Conservation (phyloP, 2,329 filamentous ascomycete genomes). For the Bimuria novae-zelandiae region DNA sequence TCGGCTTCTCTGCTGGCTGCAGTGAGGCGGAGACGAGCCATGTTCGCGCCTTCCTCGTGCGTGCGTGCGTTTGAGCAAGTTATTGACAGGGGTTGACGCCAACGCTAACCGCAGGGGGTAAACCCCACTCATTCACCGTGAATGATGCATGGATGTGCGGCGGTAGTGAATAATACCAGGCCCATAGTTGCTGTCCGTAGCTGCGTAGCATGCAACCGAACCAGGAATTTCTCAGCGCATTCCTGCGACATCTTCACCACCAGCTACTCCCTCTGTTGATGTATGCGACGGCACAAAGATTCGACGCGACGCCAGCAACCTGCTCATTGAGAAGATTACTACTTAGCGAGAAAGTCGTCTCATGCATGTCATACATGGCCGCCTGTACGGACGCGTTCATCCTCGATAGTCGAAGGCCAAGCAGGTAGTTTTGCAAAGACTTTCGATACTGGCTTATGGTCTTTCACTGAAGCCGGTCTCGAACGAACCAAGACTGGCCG, state of each 20-base stretch:
- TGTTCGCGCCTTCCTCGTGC: conserved; percentile 2
- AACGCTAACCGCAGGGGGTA: conserved; percentile 2
- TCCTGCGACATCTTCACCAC: conserved; percentile 10
- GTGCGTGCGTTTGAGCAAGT: conserved; percentile 26
- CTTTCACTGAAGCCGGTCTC: no score
- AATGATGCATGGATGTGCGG: not conserved
- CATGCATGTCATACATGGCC: conserved; percentile 2
- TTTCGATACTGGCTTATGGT: not conserved
- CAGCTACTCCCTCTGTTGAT: not conserved
- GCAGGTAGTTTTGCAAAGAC: not conserved
- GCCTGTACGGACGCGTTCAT: not conserved
- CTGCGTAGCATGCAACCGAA: conserved; percentile 2
- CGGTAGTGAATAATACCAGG: conserved; percentile 5
- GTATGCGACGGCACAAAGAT: conserved; percentile 1
- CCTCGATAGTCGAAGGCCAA: not conserved
- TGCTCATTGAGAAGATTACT: no score
- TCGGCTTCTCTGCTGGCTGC: not conserved
- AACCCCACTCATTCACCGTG: not conserved
- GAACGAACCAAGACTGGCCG: no score
- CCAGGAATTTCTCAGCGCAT: conserved; percentile 7
- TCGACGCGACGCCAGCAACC: no score
- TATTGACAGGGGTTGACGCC: conserved; percentile 8
- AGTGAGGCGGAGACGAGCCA: not conserved
- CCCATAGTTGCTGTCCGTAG: conserved; percentile 1
- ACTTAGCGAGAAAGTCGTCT: no score